A percentile compares a stretch with the other conserved stretches of the same genome.
phyloP scores from a whole-genome alignment of 208 protist genomes.

The Giardia muris region DNA sequence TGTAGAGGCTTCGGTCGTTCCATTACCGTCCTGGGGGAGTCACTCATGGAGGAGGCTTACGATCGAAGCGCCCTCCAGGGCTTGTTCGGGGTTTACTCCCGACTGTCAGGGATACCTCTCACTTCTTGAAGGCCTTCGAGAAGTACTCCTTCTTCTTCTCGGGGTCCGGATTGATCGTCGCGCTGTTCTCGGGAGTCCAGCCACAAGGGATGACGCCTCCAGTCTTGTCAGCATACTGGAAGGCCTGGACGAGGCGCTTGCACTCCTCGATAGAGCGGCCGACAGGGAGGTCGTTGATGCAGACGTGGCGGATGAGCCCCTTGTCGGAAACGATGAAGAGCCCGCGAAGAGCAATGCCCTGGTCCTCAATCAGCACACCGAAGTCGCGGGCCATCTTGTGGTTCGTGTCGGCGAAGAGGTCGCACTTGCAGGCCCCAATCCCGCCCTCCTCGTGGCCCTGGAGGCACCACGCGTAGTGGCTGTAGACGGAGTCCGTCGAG shows the following conservation, averaged over 20 bases:
- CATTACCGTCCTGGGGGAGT: too few relatives aligned
- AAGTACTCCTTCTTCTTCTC: constrained; percentile 69
- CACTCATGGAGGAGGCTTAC: too few relatives aligned
- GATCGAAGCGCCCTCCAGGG: too few relatives aligned
- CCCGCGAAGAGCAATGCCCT: constrained; percentile 29
- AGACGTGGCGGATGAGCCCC: constrained; percentile 38
- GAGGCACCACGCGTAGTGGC: constrained; percentile 79
- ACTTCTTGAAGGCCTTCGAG: constrained; percentile 8
- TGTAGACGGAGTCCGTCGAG: constrained; percentile 49
- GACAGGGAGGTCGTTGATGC: constrained; percentile 76
- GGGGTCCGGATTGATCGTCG: constrained; percentile 71
- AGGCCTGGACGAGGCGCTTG: constrained; percentile 73
- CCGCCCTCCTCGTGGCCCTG: constrained; percentile 78
- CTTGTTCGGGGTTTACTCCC: too few relatives aligned
- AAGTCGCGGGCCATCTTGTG: constrained; percentile 68
- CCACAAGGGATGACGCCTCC: constrained; percentile 52
- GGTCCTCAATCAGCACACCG: constrained; percentile 66
- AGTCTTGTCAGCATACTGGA: constrained; percentile 68
- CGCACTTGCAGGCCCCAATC: constrained; percentile 74
- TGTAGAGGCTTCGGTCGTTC: too few relatives aligned
- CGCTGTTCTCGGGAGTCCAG: constrained; percentile 29
- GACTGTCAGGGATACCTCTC: too few relatives aligned
- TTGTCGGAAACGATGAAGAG: constrained; percentile 33
- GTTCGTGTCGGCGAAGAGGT: constrained; percentile 75
- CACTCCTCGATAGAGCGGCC: constrained; percentile 74